phyloP scores from a whole-genome alignment of 2,329 filamentous ascomycete species.

The Macrophomina pseudophaseolina region DNA sequence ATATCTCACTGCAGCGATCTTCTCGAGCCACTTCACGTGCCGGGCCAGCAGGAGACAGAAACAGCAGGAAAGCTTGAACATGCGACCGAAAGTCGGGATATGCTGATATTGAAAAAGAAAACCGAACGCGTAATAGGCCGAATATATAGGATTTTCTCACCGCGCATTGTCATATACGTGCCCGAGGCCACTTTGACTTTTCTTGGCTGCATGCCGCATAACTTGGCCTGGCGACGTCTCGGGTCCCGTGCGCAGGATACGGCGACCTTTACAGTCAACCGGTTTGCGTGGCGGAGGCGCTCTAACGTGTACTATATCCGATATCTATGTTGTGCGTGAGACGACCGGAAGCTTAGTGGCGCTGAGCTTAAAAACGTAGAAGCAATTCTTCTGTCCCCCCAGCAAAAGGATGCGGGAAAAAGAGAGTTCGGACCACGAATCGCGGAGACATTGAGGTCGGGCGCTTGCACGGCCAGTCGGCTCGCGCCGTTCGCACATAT shows the following conservation, averaged over 20 bases:
- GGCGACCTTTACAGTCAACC: no score
- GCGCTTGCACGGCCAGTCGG: not conserved
- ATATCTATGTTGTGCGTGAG: no score
- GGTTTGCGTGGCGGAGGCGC: no score
- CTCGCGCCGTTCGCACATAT: not conserved
- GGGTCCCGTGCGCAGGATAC: not conserved
- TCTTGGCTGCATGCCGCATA: not conserved
- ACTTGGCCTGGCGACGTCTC: not conserved
- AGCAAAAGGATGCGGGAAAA: not conserved
- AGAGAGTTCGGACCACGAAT: not conserved
- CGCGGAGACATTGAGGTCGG: not conserved
- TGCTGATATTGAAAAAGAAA: not conserved
- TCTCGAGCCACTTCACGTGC: not conserved
- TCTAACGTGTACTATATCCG: no score
- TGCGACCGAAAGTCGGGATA: not conserved
- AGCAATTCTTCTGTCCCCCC: not conserved
- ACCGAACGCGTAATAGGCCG: not conserved
- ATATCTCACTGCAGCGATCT: not conserved
- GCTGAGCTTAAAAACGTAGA: not conserved
- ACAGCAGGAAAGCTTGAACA: not conserved
- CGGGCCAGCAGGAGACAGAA: no score
- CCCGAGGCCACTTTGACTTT: not conserved
- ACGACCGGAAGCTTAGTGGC: no score
- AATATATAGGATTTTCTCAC: not conserved
- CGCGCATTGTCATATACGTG: not conserved